Base-by-base conservation (phyloP, 768 basidiomycete genomes). In the Suillus subalutaceus region DNA sequence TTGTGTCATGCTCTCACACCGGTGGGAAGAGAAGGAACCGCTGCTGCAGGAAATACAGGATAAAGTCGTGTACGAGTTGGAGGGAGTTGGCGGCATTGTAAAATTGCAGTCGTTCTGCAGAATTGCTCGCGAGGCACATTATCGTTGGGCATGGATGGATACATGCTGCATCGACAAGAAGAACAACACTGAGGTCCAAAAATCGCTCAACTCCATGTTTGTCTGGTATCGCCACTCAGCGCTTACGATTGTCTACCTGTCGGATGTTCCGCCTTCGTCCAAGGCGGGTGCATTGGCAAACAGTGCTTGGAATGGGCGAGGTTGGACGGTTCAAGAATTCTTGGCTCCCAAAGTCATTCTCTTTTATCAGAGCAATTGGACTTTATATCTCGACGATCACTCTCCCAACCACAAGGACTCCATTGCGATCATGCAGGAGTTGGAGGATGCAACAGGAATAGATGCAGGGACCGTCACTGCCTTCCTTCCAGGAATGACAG, bases 151-250 rank as follows among this genome's bases (percentile, higher is more conserved):
- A 10, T 56, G 55, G 55, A 35, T 56, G 55, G 55, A 56, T n/a
- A 56, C 55, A 6, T 56, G 55, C 18, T 56, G 55, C 32, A 56
- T 56, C 32, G 55, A 56, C 32, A 35, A 56, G 32, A 6, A 10
- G 6, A 56, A n/a, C 55, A 35, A 35, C 20, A 18, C 10, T 12
- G 55, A 56, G 20, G 1, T 56, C 32, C 55, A 56, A n/a, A 1
- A 35, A 35, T 56, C 55, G 6, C 32, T 56, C 10, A 35, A 20
- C 18, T 56, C 32, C 10, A 56, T 56, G 55, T 56, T 56, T 20
- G 20, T 56, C 55, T 56, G 55, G 55, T 56, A 56, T 35, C 55
- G 32, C 55, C 55, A 56, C 32, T 56, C 55, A 35, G 55, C 32
- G 12, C 55, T 56, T 35, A 56, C 55, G 18, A 56, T 56, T 20